phyloP scores from a whole-genome alignment of 305 asterid species.

The Fraxinus albicans region DNA sequence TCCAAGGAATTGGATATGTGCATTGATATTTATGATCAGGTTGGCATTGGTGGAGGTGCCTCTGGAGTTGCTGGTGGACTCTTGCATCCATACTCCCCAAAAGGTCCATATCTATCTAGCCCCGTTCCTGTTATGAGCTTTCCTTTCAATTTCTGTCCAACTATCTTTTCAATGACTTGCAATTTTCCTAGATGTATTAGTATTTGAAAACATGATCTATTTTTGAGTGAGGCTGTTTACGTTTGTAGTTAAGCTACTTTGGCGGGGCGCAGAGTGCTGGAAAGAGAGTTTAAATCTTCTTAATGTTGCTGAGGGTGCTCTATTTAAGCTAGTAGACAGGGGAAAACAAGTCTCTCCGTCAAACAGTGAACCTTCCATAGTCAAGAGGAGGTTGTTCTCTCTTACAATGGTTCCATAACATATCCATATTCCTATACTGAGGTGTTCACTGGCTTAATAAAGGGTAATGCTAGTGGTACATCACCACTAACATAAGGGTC shows the following conservation, averaged over 20 bases:
- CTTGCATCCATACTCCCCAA: constrained; percentile 97
- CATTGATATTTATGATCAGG: constrained; percentile 84
- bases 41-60: constrained; percentile 96
- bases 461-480: no score
- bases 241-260: constrained; percentile 82
- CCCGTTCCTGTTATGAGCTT: constrained; percentile 11
- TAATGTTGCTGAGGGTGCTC: constrained; percentile 66
- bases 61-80: constrained; percentile 99
- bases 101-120: constrained; percentile 44
- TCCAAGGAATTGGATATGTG: constrained; percentile 54
- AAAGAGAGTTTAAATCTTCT: constrained; percentile 77
- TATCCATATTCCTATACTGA: background rate
- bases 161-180: constrained; percentile 9
- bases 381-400: constrained; percentile 67
- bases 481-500: no score
- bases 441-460: background rate
- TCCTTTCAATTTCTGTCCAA: background rate
- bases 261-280: constrained; percentile 94
- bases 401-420: background rate
- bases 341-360: constrained; percentile 27
- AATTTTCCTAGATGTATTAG: background rate
- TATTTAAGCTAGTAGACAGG: constrained; percentile 29
- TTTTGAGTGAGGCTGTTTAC: constrained; percentile 18
- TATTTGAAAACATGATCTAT: background rate
- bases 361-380: constrained; percentile 39